Conservation (phyloP, 2,329 filamentous ascomycete species). For the Sordariomycetes sp. region DNA sequence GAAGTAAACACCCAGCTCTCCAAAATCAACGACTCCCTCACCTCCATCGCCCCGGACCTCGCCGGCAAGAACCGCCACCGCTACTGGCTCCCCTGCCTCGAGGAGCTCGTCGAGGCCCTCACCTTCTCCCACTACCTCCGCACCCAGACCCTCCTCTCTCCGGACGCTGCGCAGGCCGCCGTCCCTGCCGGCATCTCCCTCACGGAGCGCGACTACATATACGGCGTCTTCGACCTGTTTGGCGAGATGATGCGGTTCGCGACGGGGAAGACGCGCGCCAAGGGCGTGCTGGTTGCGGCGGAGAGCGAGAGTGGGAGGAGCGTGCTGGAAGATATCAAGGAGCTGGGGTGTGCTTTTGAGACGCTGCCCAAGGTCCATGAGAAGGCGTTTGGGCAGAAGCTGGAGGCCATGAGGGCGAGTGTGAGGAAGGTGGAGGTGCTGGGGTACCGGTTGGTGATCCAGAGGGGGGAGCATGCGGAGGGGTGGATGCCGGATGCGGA, state of each 20-base stretch:
- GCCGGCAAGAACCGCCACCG: constrained; percentile 69
- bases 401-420: constrained; percentile 73
- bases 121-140: constrained; percentile 81
- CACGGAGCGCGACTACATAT: constrained; percentile 73
- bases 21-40: constrained; percentile 59
- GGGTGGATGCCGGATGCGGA: constrained; percentile 78
- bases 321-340: constrained; percentile 70
- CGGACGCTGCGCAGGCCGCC: constrained; percentile 34
- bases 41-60: constrained; percentile 57
- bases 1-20: constrained; percentile 57
- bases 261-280: constrained; percentile 66
- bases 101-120: constrained; percentile 89
- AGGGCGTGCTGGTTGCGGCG: constrained; percentile 39
- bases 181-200: constrained; percentile 45
- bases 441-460: constrained; percentile 75
- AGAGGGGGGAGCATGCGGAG: constrained; percentile 77
- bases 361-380: constrained; percentile 47
- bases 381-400: constrained; percentile 59
- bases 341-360: constrained; percentile 65
- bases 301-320: constrained; percentile 24
- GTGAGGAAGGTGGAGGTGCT: constrained; percentile 90
- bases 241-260: constrained; percentile 97
- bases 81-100: constrained; percentile 76
- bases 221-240: constrained; percentile 85
- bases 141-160: constrained; percentile 60